phyloP scores from a whole-genome alignment of 306 rosid genomes.

The Casuarina equisetifolia region DNA sequence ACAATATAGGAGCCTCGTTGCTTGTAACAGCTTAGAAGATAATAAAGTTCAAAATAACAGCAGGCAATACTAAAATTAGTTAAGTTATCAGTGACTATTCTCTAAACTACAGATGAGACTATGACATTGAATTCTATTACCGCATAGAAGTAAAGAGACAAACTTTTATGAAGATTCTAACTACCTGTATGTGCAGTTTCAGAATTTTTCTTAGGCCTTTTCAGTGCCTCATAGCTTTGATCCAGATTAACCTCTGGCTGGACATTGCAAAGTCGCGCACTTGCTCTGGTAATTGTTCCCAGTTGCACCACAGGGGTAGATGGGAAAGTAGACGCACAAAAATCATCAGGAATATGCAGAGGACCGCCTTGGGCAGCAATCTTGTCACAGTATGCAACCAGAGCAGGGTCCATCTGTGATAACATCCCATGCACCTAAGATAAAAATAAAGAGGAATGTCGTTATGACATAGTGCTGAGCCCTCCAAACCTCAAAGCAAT shows the following conservation, averaged over 20 bases:
- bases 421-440: slow-evolving; percentile 92
- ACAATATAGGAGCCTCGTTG: not conserved
- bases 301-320: slow-evolving; percentile 76
- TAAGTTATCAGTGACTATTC: not conserved
- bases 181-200: slow-evolving; percentile 71
- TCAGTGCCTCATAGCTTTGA: slow-evolving; percentile 66
- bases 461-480: slow-evolving; percentile 25
- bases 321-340: slow-evolving; percentile 60
- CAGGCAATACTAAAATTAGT: not conserved
- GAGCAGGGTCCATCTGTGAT: slow-evolving; percentile 95
- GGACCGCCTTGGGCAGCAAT: slow-evolving; percentile 94
- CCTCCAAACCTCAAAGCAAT: slow-evolving; percentile 19
- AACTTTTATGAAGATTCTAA: slow-evolving; percentile 5
- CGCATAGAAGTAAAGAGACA: not conserved
- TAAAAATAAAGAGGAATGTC: slow-evolving; percentile 13
- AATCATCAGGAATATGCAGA: slow-evolving; percentile 60
- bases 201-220: slow-evolving; percentile 58
- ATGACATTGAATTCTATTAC: not conserved
- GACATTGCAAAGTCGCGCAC: slow-evolving; percentile 91
- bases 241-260: slow-evolving; percentile 77
- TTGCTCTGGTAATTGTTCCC: slow-evolving; percentile 64
- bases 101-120: not conserved
- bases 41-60: not conserved
- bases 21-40: not conserved
- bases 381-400: slow-evolving; percentile 82